Percentiles rank a stretch among this genome's conserved stretches.
Conservation (phyloP, 768 basidiomycete species). For the Dioszegia crocea region DNA sequence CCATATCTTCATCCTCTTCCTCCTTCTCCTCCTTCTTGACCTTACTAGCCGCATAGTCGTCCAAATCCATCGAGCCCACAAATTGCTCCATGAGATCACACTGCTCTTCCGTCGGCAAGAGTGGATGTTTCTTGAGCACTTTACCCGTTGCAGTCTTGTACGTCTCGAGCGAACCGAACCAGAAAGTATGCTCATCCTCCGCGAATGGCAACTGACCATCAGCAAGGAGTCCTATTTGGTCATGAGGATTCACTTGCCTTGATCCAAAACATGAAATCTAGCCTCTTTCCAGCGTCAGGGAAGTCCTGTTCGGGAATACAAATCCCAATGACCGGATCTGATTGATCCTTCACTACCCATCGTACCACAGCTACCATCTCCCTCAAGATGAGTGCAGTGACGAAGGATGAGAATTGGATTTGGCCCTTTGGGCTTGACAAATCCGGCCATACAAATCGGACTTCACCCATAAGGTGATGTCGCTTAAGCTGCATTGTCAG, state of each 20-base stretch:
- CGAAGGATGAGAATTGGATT: conserved; percentile 79
- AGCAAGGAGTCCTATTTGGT: not conserved
- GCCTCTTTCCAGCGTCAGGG: conserved; percentile 39
- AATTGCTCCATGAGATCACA: conserved; percentile 69
- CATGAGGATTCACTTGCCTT: conserved; percentile 56
- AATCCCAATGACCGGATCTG: conserved; percentile 81
- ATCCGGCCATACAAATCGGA: conserved; percentile 80
- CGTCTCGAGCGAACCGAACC: conserved; percentile 72
- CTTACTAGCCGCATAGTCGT: conserved; percentile 59
- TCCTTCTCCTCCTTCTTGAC: conserved; percentile 55
- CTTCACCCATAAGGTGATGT: conserved; percentile 75
- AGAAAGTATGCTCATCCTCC: conserved; percentile 83
- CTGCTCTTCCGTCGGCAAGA: conserved; percentile 46
- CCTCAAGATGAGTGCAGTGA: conserved; percentile 71
- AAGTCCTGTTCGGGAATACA: conserved; percentile 64
- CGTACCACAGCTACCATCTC: conserved; percentile 72
- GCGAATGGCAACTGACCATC: conserved; percentile 79
- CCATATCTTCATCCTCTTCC: conserved; percentile 17
- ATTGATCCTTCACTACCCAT: conserved; percentile 68
- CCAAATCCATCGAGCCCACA: conserved; percentile 85
- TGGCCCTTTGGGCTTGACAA: conserved; percentile 64
- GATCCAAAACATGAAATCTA: conserved; percentile 79
- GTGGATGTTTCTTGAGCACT: conserved; percentile 61
- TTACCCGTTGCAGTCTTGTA: conserved; percentile 74
- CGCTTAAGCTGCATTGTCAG: conserved; percentile 64